Evolutionary conservation across 2,329 filamentous ascomycete species (phyloP), one percentile per base, ranked within the genome.

Genomic region (Verticillium albo-atrum): DNA sequence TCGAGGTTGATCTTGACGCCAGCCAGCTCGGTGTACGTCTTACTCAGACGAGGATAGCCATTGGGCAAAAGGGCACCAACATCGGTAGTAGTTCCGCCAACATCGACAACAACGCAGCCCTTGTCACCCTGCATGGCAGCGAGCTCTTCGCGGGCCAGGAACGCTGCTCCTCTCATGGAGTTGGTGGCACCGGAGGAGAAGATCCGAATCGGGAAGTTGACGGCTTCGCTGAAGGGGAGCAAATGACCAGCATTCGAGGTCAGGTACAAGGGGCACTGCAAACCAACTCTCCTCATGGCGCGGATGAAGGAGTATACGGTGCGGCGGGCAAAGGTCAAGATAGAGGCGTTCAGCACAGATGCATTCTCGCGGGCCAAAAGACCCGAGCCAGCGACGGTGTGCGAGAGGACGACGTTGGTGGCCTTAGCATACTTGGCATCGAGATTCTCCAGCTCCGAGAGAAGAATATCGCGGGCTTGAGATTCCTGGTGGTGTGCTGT

Each of bases 341-440:
- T 77, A 20, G 80, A 75, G 2, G 80, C 81, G 62, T 84, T 84
- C 54, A 84, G 71, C 25, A 84, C 82, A 7, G 76, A 75, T 3
- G 81, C 80, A 63, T 83, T 83, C 65, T 83, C 81, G 12, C 81
- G 74, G 61, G 79, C 80, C 0, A 81, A 71, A 28, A 81, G 74
- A 60, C 63, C 74, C 25, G 72, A 65, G 55, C 69, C 76, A 0
- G 73, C 70, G 4, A 75, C 72, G 17, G 72, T 68, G 23, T 72
- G 68, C 1, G 74, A 75, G 26, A 60, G 62, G 25, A 65, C 53
- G 9, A 67, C 42, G 47, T 63, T 61, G 7, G 55, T 57, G 14
- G 26, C n/a, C 26, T 25, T 26, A 7, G 55, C 55, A 37, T 64
- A 64, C 9, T 69, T 67, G 35, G 71, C 64, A 57, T 70, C 61